Conservation (phyloP, 805 yeast species). For the Peterozyma toletana region DNA sequence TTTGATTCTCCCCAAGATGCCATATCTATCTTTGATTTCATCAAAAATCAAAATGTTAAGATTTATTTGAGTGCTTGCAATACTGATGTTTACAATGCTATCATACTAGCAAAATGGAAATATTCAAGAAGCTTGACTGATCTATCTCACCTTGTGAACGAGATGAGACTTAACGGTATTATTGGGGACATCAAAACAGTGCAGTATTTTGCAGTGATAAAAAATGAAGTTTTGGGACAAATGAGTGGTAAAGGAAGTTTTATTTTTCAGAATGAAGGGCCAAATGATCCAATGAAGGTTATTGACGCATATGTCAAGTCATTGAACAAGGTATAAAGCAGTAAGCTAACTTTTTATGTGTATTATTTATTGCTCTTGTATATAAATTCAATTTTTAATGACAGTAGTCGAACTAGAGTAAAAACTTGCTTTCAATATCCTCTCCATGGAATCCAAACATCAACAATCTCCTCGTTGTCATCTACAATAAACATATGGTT, state of each 20-base stretch:
- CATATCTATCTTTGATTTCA: constrained; percentile 5
- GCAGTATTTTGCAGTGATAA: constrained; percentile 3
- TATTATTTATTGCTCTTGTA: too few relatives aligned
- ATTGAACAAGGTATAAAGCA: not conserved
- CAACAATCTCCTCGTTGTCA: constrained; percentile 39
- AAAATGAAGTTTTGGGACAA: constrained; percentile 1
- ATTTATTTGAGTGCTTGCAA: constrained; percentile 4
- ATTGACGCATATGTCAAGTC: not conserved
- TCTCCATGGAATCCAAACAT: constrained; percentile 60
- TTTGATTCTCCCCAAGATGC: constrained; percentile 5
- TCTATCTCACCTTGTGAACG: constrained; percentile 1
- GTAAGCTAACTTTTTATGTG: too few relatives aligned
- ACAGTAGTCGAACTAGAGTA: too few relatives aligned
- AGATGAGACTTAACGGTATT: constrained; percentile 8
- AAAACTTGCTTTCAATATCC: constrained; percentile 27
- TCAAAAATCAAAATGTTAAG: constrained; percentile 4
- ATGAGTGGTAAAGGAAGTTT: too few relatives aligned
- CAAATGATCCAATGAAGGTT: not conserved
- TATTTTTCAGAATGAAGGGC: not conserved
- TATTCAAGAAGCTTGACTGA: constrained; percentile 3
- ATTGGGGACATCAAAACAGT: constrained; percentile 7
- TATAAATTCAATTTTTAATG: too few relatives aligned
- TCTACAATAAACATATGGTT: constrained; percentile 52
- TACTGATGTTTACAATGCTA: constrained; percentile 5
- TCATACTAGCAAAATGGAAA: constrained; percentile 3